These are phyloP conservation scores for Plectosphaerella cucumerina DNA, from an alignment of 2,329 filamentous ascomycete genomes.

Conservation along the genomic window DNA sequence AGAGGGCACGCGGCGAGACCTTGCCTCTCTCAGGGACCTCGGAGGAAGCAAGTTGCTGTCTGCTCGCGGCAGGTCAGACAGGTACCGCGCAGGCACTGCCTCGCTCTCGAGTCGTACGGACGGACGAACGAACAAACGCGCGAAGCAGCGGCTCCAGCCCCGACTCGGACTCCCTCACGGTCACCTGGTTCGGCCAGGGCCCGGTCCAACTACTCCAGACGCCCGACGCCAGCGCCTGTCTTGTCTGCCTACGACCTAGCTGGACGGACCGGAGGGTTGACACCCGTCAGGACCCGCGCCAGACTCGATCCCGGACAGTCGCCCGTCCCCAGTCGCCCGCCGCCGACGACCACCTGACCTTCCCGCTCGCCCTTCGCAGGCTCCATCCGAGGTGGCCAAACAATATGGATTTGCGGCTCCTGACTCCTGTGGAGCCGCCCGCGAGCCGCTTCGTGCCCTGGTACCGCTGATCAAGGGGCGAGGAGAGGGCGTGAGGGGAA, in stretches of 20 bases:
- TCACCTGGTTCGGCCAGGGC: background rate
- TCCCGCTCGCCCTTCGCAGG: background rate
- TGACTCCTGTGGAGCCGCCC: background rate
- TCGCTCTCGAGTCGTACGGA: background rate
- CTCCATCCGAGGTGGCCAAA: background rate
- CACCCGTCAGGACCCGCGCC: background rate
- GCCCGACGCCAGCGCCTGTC: background rate
- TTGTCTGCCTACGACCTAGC: background rate
- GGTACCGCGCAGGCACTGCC: background rate
- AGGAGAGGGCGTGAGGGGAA: background rate
- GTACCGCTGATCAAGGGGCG: background rate
- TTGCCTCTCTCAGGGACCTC: background rate
- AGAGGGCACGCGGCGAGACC: too few species aligned
- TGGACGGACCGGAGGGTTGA: background rate
- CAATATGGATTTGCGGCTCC: constrained; percentile 2
- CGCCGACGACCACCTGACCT: background rate
- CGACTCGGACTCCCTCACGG: background rate
- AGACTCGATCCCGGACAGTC: background rate
- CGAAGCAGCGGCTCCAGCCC: background rate
- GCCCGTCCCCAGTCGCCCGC: background rate
- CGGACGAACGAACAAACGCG: too few species aligned
- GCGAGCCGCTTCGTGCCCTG: background rate
- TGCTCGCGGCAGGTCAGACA: background rate
- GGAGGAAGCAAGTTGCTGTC: background rate
- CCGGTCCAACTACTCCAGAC: background rate